Evolutionary conservation across 129 eudicot species (phyloP).

Genomic region (Artemisia argyi): DNA sequence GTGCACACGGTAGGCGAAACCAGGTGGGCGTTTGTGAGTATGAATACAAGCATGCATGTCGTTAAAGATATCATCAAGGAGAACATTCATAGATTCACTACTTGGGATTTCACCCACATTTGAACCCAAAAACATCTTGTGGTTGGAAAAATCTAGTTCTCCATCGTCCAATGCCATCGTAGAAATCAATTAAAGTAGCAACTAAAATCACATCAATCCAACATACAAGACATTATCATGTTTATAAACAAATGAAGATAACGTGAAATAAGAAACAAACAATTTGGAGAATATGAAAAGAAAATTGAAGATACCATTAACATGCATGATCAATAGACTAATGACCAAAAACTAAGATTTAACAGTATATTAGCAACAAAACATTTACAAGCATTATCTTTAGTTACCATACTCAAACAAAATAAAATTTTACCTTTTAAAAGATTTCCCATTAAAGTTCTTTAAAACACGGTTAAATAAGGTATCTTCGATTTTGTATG

Average conservation of each 20-base stretch:
- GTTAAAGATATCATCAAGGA: slow-evolving; percentile 65
- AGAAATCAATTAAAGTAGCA: slow-evolving; percentile 9
- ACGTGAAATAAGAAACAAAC: neutral
- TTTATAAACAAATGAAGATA: neutral
- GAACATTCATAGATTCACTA: slow-evolving; percentile 65
- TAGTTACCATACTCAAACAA: too few species aligned
- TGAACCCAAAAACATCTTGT: slow-evolving; percentile 55
- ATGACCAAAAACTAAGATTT: too few species aligned
- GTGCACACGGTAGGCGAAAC: slow-evolving; percentile 93
- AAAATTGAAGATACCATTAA: too few species aligned
- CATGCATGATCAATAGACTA: too few species aligned
- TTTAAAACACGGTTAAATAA: too few species aligned
- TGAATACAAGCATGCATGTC: slow-evolving; percentile 90
- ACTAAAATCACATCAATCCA: slow-evolving; percentile 1
- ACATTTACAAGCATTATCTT: too few species aligned
- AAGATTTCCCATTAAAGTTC: too few species aligned
- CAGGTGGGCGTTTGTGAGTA: slow-evolving; percentile 93
- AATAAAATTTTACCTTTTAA: too few species aligned
- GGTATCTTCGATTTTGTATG: too few species aligned
- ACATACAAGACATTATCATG: neutral
- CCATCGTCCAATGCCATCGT: slow-evolving; percentile 60
- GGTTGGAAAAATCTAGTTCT: slow-evolving; percentile 75
- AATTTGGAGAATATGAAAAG: neutral
- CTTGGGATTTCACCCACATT: slow-evolving; percentile 52
- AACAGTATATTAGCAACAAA: too few species aligned